Evolutionary conservation across 441 rosid species (phyloP), one percentile per base, ranked within the genome.

Genomic region (Euphorbia celastroides): DNA sequence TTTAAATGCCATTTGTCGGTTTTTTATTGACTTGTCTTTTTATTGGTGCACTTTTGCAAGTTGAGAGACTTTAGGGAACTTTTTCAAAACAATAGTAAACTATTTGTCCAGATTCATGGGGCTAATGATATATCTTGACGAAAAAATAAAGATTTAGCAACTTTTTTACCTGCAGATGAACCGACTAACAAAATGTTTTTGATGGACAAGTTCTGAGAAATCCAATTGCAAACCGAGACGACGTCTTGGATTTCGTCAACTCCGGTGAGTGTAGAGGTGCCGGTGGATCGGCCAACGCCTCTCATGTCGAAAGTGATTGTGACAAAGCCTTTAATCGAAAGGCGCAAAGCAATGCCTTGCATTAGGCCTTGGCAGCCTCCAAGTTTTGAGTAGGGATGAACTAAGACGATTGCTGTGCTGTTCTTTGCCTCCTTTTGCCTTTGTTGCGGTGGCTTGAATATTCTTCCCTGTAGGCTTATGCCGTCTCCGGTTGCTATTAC

Each of bases 91-190:
- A n/a, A n/a, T n/a, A n/a, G n/a, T n/a, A n/a, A n/a, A n/a, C n/a
- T n/a, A n/a, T n/a, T n/a, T n/a, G n/a, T n/a, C n/a, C n/a, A n/a
- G n/a, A n/a, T n/a, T n/a, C n/a, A n/a, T n/a, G n/a, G n/a, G n/a
- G n/a, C n/a, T n/a, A n/a, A n/a, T n/a, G n/a, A n/a, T n/a, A n/a
- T n/a, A n/a, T n/a, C n/a, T n/a, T n/a, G n/a, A n/a, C n/a, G n/a
- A n/a, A n/a, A n/a, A n/a, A n/a, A n/a, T n/a, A n/a, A n/a, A n/a
- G n/a, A n/a, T n/a, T n/a, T n/a, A n/a, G n/a, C n/a, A n/a, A n/a
- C n/a, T n/a, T n/a, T n/a, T n/a, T 2, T 80, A 88, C 97, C 98
- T 66, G 96, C 89, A 65, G 96, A 92, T 75, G 96, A 90, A 60
- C 96, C 96, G 34, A 88, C 86, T 69, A 87, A 78, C 67, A 89